A percentile compares a stretch with the other conserved stretches of the same genome.
Conservation (phyloP, 179 eudicot genomes). For the Silene coronaria region DNA sequence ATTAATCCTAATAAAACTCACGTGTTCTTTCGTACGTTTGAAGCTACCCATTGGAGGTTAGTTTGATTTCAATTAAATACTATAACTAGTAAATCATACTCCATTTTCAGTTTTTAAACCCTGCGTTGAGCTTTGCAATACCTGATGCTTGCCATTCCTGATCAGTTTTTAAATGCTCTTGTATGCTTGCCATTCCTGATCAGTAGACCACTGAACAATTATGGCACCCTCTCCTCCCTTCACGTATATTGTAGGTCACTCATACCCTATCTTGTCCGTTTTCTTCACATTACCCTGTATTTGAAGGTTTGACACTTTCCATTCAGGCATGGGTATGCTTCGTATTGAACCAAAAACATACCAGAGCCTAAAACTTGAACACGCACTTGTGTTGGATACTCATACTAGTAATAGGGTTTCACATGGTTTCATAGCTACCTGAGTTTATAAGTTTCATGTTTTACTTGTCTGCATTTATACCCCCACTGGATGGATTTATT, state of each 20-base stretch:
- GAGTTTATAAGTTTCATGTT: neutral
- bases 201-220: neutral
- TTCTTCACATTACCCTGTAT: no score
- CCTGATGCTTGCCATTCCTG: neutral
- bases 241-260: no score
- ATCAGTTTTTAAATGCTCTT: no score
- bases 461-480: neutral
- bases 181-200: neutral
- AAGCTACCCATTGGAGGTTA: constrained; percentile 89
- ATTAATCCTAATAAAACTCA: constrained; percentile 67
- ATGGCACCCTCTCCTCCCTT: no score
- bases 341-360: no score
- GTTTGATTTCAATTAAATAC: constrained; percentile 17
- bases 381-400: no score
- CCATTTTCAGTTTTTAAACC: neutral
- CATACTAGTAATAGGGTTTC: no score
- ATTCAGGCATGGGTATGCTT: neutral
- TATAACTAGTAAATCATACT: neutral
- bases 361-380: no score
- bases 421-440: no score
- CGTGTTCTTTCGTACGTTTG: constrained; percentile 90
- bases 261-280: no score
- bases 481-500: neutral
- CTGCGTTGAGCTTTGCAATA: neutral
- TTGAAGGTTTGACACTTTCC: no score